Conservation (phyloP, 2,329 filamentous ascomycete species). For the Claviceps arundinis region DNA sequence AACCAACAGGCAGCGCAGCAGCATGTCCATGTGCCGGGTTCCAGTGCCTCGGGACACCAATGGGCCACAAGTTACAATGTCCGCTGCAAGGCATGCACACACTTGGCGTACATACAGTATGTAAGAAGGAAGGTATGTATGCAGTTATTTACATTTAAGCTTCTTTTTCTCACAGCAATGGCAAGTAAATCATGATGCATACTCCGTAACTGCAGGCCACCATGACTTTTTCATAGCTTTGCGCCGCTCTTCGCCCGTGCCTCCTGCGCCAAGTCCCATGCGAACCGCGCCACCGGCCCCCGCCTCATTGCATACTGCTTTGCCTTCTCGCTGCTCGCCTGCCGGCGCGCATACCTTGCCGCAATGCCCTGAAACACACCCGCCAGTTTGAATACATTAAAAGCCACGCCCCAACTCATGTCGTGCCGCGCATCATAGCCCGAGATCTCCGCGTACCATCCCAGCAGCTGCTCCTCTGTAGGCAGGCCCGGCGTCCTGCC, state of each 20-base stretch:
- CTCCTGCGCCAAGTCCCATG: constrained; percentile 58
- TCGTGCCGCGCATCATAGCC: constrained; percentile 57
- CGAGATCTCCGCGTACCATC: constrained; percentile 34
- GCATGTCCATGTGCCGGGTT: no score
- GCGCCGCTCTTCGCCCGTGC: constrained; percentile 15
- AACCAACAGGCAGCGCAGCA: no score
- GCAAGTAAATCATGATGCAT: no score
- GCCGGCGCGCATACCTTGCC: constrained; percentile 67
- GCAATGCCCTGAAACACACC: constrained; percentile 79
- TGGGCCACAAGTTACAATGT: no score
- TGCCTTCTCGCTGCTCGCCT: constrained; percentile 81
- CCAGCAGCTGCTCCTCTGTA: constrained; percentile 25
- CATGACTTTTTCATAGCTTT: constrained; percentile 13
- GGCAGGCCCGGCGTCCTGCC: constrained; percentile 52
- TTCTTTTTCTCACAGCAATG: no score
- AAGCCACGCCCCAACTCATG: constrained; percentile 47
- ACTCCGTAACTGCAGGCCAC: no score
- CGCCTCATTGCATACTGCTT: constrained; percentile 56
- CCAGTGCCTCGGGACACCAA: no score
- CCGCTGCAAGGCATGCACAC: no score
- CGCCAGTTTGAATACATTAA: constrained; percentile 46
- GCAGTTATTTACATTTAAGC: no score
- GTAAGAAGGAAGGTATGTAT: no score
- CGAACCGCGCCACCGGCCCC: constrained; percentile 60
- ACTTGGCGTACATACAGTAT: no score